A percentile compares a stretch with the other conserved stretches of the same genome.
Conservation (phyloP, 345 rosid species). For the Gossypium raimondii region DNA sequence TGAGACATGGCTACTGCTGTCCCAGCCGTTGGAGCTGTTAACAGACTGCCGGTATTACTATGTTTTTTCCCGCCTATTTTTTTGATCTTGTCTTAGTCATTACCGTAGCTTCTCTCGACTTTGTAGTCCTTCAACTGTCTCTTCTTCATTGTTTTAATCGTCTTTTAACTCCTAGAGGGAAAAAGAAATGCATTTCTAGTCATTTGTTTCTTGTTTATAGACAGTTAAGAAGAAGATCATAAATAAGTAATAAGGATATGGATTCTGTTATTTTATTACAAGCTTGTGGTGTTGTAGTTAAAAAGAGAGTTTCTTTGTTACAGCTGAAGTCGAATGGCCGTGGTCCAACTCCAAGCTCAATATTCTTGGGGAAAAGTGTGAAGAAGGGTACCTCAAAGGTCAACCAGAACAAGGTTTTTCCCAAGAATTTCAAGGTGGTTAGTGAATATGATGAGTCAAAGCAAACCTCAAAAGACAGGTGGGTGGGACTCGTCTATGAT, state of each 20-base stretch:
- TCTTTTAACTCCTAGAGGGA: background rate
- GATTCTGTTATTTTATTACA: conserved; percentile 10
- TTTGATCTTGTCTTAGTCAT: conserved; percentile 12
- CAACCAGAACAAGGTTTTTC: conserved; percentile 21
- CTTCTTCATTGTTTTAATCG: conserved; percentile 14
- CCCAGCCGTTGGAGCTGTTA: conserved; percentile 35
- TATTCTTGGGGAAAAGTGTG: conserved; percentile 60
- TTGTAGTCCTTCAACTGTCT: background rate
- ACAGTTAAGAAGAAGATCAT: background rate
- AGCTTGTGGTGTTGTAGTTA: conserved; percentile 1
- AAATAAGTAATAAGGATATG: background rate
- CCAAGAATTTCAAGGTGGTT: conserved; percentile 47
- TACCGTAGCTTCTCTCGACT: conserved; percentile 7
- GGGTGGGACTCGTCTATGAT: conserved; percentile 70
- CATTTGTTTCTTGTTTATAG: background rate
- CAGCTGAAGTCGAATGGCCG: conserved; percentile 32
- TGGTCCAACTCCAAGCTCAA: conserved; percentile 42
- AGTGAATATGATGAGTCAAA: conserved; percentile 49
- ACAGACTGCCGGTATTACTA: conserved; percentile 29
- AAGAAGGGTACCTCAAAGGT: conserved; percentile 53
- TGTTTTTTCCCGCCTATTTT: conserved; percentile 25
- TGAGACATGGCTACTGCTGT: conserved; percentile 34
- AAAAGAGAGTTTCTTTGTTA: conserved; percentile 13
- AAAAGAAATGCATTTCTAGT: background rate
- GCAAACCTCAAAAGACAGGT: conserved; percentile 67